A percentile compares a stretch with the other conserved stretches of the same genome.
Conservation (phyloP, 139 green algal species). For the Chlamydomonas schloesseri region DNA sequence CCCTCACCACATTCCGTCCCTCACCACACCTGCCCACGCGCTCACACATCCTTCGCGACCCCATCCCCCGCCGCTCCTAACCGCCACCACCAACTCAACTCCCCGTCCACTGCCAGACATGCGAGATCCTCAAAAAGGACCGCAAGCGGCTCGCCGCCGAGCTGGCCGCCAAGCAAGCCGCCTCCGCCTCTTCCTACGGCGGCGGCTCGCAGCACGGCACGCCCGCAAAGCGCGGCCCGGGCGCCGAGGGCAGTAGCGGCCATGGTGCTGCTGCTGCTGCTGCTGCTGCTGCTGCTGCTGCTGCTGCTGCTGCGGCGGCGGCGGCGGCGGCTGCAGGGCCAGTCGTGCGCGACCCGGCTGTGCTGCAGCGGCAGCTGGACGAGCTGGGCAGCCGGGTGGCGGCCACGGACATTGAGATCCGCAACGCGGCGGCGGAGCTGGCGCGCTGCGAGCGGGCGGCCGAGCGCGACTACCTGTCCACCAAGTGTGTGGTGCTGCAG, state of each 20-base stretch:
- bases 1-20: neutral
- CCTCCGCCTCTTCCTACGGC: neutral
- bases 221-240: neutral
- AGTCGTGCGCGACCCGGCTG: conserved; percentile 10
- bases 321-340: too few species aligned
- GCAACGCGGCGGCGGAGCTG: conserved; percentile 4
- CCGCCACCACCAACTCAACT: neutral
- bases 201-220: neutral
- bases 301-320: too few species aligned
- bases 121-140: conserved; percentile 49
- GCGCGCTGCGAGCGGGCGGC: conserved; percentile 5
- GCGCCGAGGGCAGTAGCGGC: neutral
- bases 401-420: conserved; percentile 23
- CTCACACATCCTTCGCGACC: neutral
- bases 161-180: conserved; percentile 20
- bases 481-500: conserved; percentile 50
- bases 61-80: too few species aligned
- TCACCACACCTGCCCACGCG: neutral
- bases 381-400: conserved; percentile 26
- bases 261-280: too few species aligned
- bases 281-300: too few species aligned
- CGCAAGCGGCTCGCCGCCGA: conserved; percentile 40
- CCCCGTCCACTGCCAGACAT: neutral
- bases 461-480: conserved; percentile 47
- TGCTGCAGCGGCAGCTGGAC: conserved; percentile 29